Conservation (phyloP, 257 asterid species). For the Solanum piurae region DNA sequence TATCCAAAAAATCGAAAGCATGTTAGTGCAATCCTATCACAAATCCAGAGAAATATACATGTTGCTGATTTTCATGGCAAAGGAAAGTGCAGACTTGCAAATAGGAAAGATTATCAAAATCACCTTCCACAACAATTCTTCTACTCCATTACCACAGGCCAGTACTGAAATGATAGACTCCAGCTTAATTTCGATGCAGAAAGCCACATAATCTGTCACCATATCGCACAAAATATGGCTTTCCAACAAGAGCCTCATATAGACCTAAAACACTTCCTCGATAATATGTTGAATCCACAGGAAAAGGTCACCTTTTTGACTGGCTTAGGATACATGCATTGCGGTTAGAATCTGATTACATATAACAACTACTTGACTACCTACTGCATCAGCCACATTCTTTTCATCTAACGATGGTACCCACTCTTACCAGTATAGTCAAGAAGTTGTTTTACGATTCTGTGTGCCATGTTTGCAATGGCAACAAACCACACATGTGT, state of each 20-base stretch:
- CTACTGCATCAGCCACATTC: neutral
- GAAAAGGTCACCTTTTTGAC: neutral
- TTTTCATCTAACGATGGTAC: neutral
- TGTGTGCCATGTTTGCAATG: neutral
- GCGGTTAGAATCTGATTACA: too few relatives aligned
- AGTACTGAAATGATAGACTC: neutral
- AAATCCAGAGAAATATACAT: too few relatives aligned
- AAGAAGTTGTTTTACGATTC: too few relatives aligned
- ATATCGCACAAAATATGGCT: neutral
- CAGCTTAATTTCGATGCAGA: neutral
- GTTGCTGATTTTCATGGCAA: too few relatives aligned
- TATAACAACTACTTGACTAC: too few relatives aligned
- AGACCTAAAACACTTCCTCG: neutral
- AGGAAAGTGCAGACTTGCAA: too few relatives aligned
- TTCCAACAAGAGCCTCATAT: neutral
- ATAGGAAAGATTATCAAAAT: neutral
- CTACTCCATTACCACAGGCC: neutral
- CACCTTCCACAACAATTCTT: neutral
- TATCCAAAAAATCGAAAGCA: too few relatives aligned
- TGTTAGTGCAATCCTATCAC: too few relatives aligned
- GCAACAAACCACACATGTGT: neutral
- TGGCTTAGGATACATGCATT: neutral
- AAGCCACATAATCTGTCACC: neutral
- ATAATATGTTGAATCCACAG: neutral
- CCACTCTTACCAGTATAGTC: neutral